A percentile compares a stretch with the other conserved stretches of the same genome.
These are phyloP conservation scores for Glycyrrhiza uralensis DNA, from an alignment of 306 rosid species.

Conservation along the genomic window DNA sequence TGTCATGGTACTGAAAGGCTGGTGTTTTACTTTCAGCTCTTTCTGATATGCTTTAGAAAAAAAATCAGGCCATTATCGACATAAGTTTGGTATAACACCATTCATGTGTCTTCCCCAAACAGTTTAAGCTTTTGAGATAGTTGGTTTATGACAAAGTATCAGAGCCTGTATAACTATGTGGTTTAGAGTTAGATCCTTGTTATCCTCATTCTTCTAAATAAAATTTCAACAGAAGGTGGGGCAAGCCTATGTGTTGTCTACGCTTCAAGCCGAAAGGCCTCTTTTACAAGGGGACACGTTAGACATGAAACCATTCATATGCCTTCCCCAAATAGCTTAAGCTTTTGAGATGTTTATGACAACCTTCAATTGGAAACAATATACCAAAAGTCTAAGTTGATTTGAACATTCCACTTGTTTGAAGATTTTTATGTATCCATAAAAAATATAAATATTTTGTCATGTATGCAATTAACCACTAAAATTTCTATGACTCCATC, in stretches of 20 bases:
- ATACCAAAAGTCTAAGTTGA: neutral
- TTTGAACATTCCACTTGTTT: constrained; percentile 20
- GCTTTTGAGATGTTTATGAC: neutral
- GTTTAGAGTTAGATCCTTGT: neutral
- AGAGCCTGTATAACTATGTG: neutral
- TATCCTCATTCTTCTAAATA: neutral
- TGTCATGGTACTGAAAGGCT: neutral
- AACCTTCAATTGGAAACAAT: constrained; percentile 13
- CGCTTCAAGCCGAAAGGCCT: neutral
- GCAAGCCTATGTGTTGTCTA: neutral
- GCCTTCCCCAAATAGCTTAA: neutral
- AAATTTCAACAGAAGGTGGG: neutral
- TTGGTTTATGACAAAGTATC: neutral
- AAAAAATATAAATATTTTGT: neutral
- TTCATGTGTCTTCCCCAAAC: constrained; percentile 6
- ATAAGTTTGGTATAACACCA: neutral
- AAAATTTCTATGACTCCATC: constrained; percentile 16
- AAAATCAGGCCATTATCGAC: neutral
- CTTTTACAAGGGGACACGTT: neutral
- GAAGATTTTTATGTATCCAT: neutral
- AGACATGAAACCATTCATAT: neutral
- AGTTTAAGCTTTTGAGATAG: neutral
- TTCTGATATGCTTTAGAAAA: neutral
- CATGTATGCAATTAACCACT: neutral
- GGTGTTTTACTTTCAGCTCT: neutral